These are phyloP conservation scores for Hortaea sp. DNA, from an alignment of 2,329 filamentous ascomycete species.

Conservation along the genomic window DNA sequence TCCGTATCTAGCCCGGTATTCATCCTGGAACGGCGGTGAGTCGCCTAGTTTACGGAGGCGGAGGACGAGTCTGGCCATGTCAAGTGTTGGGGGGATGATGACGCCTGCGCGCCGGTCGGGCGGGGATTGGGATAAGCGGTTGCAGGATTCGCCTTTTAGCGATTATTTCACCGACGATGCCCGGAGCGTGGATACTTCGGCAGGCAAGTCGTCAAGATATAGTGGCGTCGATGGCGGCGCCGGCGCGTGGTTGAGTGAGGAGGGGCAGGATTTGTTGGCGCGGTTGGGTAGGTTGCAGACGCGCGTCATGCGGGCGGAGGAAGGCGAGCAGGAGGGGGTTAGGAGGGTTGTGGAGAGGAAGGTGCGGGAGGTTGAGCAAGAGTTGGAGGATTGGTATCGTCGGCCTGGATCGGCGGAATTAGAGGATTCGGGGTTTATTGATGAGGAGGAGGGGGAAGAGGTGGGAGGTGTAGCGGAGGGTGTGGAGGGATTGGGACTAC, in stretches of 20 bases:
- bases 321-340: constrained; percentile 10
- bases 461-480: background rate
- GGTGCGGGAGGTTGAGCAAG: constrained; percentile 22
- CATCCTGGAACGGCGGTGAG: no score
- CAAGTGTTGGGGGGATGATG: background rate
- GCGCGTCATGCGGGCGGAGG: constrained; percentile 23
- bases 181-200: constrained; percentile 12
- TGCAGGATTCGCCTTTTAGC: constrained; percentile 29
- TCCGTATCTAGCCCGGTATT: no score
- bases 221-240: constrained; percentile 5
- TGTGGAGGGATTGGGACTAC: background rate
- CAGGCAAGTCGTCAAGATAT: background rate
- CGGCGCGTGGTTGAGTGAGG: constrained; percentile 8
- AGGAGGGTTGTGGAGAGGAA: constrained; percentile 18
- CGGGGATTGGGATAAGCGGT: constrained; percentile 2
- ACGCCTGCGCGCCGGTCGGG: background rate
- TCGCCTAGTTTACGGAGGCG: no score
- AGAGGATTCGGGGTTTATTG: constrained; percentile 24
- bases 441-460: constrained; percentile 12
- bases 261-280: constrained; percentile 26
- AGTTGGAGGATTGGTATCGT: constrained; percentile 16
- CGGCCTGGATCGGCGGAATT: constrained; percentile 19
- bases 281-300: constrained; percentile 28
- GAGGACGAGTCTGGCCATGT: no score
- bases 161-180: constrained; percentile 32